Conservation (phyloP, 2,329 filamentous ascomycete genomes). For the Calonectria montana region DNA sequence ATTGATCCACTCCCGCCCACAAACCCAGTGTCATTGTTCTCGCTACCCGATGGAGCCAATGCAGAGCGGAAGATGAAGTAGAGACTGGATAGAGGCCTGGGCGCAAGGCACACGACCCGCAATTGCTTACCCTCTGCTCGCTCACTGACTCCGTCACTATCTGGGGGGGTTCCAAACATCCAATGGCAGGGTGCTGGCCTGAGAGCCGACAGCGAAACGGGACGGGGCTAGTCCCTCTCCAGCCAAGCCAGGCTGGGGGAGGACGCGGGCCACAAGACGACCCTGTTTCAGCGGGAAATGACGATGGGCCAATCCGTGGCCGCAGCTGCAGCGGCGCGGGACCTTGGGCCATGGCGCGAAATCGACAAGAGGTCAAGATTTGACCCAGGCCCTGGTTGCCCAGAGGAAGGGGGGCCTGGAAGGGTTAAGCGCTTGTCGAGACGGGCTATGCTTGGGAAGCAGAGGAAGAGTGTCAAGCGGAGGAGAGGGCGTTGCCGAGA, state of each 20-base stretch:
- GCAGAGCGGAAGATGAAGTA: not conserved
- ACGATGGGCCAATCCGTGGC: slow-evolving; percentile 42
- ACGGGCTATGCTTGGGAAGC: not conserved
- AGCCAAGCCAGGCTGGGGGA: slow-evolving; percentile 2
- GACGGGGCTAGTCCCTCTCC: slow-evolving; percentile 10
- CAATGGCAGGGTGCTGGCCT: not conserved
- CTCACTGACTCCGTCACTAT: not conserved
- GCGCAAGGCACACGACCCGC: slow-evolving; percentile 9
- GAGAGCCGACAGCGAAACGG: not conserved
- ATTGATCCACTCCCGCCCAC: slow-evolving; percentile 4
- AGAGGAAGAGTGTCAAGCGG: slow-evolving; percentile 18
- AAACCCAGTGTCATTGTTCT: slow-evolving; percentile 2
- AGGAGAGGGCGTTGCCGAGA: slow-evolving; percentile 33
- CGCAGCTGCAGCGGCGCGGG: slow-evolving; percentile 31
- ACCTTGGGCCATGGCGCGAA: slow-evolving; percentile 13
- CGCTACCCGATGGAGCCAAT: slow-evolving; percentile 10
- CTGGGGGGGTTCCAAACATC: not conserved
- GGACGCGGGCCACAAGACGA: slow-evolving; percentile 36
- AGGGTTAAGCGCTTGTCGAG: not conserved
- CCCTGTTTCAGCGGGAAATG: slow-evolving; percentile 46
- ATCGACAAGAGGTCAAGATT: not conserved
- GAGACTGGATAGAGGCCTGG: slow-evolving; percentile 3
- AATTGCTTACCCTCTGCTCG: slow-evolving; percentile 2
- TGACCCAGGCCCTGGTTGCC: not conserved
- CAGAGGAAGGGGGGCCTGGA: slow-evolving; percentile 1